Base-by-base conservation (phyloP, 139 green algal genomes). In the Ostreobium quekettii region DNA sequence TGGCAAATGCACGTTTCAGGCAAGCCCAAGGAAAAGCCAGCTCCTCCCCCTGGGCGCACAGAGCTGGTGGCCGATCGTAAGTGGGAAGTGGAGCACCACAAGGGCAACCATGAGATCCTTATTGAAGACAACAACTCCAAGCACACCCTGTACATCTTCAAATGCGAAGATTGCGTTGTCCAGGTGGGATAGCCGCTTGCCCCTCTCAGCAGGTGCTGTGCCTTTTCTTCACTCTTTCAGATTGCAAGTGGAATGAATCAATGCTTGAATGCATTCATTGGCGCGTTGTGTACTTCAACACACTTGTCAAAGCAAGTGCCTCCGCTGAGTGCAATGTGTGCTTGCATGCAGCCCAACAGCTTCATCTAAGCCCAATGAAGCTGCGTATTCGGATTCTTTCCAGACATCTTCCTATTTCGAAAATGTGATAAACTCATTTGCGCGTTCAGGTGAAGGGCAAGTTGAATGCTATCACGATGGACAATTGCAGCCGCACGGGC, bases 401-500 rank as follows among this genome's bases (percentile, higher is more conserved):
- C 58, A 46, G 31, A 8, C n/a, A n/a, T n/a, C n/a, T n/a, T n/a
- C n/a, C n/a, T n/a, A n/a, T n/a, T 8, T 24, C 42, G 26, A n/a
- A n/a, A n/a, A n/a, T n/a, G n/a, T n/a, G n/a, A n/a, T n/a, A n/a
- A n/a, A n/a, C n/a, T n/a, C 1, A 47, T n/a, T n/a, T n/a, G n/a
- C n/a, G n/a, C n/a, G 38, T 83, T 71, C 78, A 92, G 83, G 67
- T 95, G 5, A 71, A 82, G 6, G 83, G 87, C 70, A 98, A 98
- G 79, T 85, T 94, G 29, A 97, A 97, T 73, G 82, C 87, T 48
- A 90, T 98, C 72, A 89, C 81, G 2, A n/a, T 98, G n/a, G 93
- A 98, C 79, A 77, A 73, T 31, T 98, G 92, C 85, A 76, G 57
- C 30, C 78, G 81, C 36, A 80, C 69, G 3, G 92, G 83, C 1